Percentiles rank a stretch among this genome's conserved stretches.
Conservation (phyloP, 2,329 filamentous ascomycete genomes). For the Ophiosphaerella narmari region DNA sequence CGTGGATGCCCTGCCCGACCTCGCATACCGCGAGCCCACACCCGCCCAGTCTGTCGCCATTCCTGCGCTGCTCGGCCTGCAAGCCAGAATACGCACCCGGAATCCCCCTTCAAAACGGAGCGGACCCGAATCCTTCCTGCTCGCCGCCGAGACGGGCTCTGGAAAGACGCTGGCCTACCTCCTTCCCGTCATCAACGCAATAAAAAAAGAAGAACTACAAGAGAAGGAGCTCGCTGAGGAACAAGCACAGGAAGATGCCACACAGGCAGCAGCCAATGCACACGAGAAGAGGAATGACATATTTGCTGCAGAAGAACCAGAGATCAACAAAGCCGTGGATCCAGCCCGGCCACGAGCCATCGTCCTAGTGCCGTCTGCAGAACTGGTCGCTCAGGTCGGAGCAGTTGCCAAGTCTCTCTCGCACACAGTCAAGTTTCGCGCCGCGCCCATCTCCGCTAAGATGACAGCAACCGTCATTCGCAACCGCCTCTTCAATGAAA, state of each 20-base stretch:
- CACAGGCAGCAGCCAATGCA: constrained; percentile 47
- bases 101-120: constrained; percentile 30
- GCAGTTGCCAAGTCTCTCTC: constrained; percentile 79
- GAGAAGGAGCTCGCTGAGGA: constrained; percentile 53
- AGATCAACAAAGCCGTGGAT: constrained; percentile 64
- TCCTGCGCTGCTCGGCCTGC: constrained; percentile 72
- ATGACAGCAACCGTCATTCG: constrained; percentile 80
- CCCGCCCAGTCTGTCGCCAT: constrained; percentile 90
- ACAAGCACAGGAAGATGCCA: constrained; percentile 57
- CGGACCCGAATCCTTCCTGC: constrained; percentile 69
- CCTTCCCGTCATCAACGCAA: constrained; percentile 78
- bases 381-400: constrained; percentile 88
- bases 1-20: constrained; percentile 73
- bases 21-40: constrained; percentile 79
- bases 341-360: constrained; percentile 81
- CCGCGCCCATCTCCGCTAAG: constrained; percentile 78
- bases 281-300: constrained; percentile 50
- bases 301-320: constrained; percentile 64
- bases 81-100: constrained; percentile 43
- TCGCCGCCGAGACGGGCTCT: constrained; percentile 95
- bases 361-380: constrained; percentile 87
- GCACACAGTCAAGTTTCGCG: constrained; percentile 85
- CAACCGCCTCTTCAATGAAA: constrained; percentile 77
- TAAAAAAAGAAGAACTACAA: constrained; percentile 73
- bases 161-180: constrained; percentile 96